Evolutionary conservation across 116 monocot genomes (phyloP), one percentile per base, ranked within the genome.

Genomic region (Trichopus zeylanicus): DNA sequence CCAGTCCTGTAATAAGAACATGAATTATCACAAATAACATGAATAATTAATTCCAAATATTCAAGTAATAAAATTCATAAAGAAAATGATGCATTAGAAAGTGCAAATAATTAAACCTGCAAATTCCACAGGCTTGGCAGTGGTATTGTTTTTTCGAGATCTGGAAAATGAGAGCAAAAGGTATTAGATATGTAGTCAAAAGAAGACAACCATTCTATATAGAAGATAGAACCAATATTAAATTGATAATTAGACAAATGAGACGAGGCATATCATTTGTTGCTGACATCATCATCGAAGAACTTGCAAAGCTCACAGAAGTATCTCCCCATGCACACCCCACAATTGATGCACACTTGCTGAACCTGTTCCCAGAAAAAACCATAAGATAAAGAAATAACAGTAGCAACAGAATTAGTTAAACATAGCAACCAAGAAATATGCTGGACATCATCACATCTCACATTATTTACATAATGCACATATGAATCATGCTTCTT

Each of bases 231-330:
- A 55, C 31, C 47, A 21, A 48, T 7, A 16, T 7, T 24, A 47
- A 1, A 27, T 16, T 16, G 19, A 26, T 1, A 19, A 21, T 53
- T 51, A 19, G 13, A 9, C 25, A 56, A 32, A 20, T 15, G 37
- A 60, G 13, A 42, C 16, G 28, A 24, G 13, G 12, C 2, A 25
- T 60, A 37, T 2, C 29, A 33, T 58, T 29, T 28, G 22, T 20
- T 24, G 69, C 79, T 78, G 11, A 84, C 84, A 76, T 84, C 85
- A 67, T 85, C 85, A 64, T 85, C 85, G 47, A 80, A 80, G 1
- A 85, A 61, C 26, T 80, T 85, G 76, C 85, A 85, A 10, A 46
- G 61, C 26, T 46, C 48, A 46, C 85, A 85, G 35, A 73, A 85
- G 58, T 76, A 85, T 32, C 67, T 76, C 21, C 76, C 85, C 85